Base-by-base conservation (phyloP, 176 grass and related monocot species). In the Carex littledalei region DNA sequence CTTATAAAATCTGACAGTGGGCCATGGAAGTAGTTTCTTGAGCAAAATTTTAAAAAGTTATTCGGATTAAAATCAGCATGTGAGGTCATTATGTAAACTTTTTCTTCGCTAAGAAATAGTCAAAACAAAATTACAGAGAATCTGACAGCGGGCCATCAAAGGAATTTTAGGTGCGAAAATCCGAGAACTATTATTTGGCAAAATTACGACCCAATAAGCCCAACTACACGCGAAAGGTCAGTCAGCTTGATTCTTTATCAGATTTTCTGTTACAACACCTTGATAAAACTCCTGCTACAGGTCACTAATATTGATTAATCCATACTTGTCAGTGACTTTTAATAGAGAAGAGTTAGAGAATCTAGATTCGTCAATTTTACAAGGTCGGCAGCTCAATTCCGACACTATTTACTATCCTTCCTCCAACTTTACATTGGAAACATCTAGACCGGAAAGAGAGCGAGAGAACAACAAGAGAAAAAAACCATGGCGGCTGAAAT, bases 401-500 rank as follows among this genome's bases (percentile, higher is more conserved):
- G 4, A 37, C 17, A 20, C 7, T 71, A 37, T 68, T 17, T 17
- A 35, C 32, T 17, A 34, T 2, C 6, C 6, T 18, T 17, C 66
- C 5, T 69, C 4, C 32, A 16, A 12, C 45, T 83, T 83, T 55
- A 8, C 61, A 43, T 31, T 67, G 49, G 20, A 78, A 9, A 34
- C 81, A 66, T 18, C 81, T 52, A 26, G 21, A 32, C 37, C 20
- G 17, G 13, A 31, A 17, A 58, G 35, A 55, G 45, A 52, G 24
- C 7, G 41, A 78, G 49, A 56, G 74, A 55, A 35, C 5, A 21
- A 5, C 12, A 3, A 59, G 24, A 80, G 55, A 57, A 20, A 74
- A 64, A 64, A 78, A 82, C 80, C 37, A 84, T 83, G 91, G 88
- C 78, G 87, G 91, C 84, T 68, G 82, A 81, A 80, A 34, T 32